Base-by-base conservation (phyloP, 169 alveolate genomes). In the Plasmodium adleri region DNA sequence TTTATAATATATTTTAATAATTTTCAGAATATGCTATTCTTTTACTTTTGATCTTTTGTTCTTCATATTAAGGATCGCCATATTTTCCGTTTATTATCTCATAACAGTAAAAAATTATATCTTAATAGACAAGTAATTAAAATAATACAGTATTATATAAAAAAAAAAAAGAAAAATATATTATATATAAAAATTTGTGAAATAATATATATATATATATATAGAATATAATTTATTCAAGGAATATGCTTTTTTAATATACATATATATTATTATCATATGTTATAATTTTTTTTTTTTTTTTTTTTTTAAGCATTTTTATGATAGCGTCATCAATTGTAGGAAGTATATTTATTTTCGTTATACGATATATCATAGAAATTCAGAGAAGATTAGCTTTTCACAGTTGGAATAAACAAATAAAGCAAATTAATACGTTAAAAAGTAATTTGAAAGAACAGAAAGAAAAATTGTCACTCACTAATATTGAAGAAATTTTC, bases 331-430 rank as follows among this genome's bases (percentile, higher is more conserved):
- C 92, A 32, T 45, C 87, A 3, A 43, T 86, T 50, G 75, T 58
- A 71, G 87, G 92, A 22, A 86, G 92, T 47, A 59, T 86, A 47
- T 86, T 86, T 56, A 86, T 86, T 24, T 86, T 71, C 49, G 17
- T 86, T 9, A 71, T 86, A 70, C 49, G 92, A 26, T 72, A 86
- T 66, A 86, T 86, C 67, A 71, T 86, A 71, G 92, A 86, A 72
- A 64, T 71, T 60, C 92, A 86, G 63, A 86, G 87, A 5, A 43
- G 92, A 62, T 54, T 86, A 60, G 47, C 92, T 45, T 86, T 86
- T 72, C 80, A 86, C n/a, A 86, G 60, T 71, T 86, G 78, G 86
- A 86, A 86, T 54, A 86, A 60, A 39, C 92, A 86, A 52, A 71
- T 62, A 47, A 86, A 86, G n/a, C 92, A 86, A 39, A 86, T 86